These are phyloP conservation scores for Gossypium davidsonii DNA, from an alignment of 441 rosid genomes.

Conservation along the genomic window DNA sequence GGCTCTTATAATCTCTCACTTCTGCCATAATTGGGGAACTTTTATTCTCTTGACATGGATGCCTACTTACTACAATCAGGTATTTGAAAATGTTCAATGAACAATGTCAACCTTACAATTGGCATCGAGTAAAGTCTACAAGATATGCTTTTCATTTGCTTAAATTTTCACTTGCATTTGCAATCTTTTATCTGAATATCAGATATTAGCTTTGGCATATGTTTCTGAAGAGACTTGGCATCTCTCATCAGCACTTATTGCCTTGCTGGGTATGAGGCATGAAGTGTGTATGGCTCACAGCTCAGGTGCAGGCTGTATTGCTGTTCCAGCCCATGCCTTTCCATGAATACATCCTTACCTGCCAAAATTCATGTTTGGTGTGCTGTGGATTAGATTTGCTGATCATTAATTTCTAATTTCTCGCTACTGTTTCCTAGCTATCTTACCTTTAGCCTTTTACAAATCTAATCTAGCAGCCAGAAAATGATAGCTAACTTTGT, in stretches of 20 bases:
- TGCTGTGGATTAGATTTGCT: background rate
- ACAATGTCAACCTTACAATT: background rate
- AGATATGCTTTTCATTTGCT: background rate
- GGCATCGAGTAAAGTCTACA: background rate
- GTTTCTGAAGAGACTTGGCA: background rate
- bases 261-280: background rate
- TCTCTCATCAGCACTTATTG: background rate
- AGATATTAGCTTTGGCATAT: constrained; percentile 3
- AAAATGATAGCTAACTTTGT: background rate
- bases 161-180: constrained; percentile 6
- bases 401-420: background rate
- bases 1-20: constrained; percentile 94
- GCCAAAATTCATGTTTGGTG: background rate
- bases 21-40: constrained; percentile 99
- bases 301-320: background rate
- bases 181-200: background rate
- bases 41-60: constrained; percentile 95
- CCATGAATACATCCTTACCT: background rate
- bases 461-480: background rate
- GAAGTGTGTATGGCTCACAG: background rate
- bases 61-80: constrained; percentile 99
- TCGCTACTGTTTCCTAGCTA: background rate
- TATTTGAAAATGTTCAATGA: constrained; percentile 9
- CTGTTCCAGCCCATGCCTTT: background rate
- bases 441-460: background rate